phyloP scores from a whole-genome alignment of 2,329 filamentous ascomycete genomes.

The Aspergillus flavus region DNA sequence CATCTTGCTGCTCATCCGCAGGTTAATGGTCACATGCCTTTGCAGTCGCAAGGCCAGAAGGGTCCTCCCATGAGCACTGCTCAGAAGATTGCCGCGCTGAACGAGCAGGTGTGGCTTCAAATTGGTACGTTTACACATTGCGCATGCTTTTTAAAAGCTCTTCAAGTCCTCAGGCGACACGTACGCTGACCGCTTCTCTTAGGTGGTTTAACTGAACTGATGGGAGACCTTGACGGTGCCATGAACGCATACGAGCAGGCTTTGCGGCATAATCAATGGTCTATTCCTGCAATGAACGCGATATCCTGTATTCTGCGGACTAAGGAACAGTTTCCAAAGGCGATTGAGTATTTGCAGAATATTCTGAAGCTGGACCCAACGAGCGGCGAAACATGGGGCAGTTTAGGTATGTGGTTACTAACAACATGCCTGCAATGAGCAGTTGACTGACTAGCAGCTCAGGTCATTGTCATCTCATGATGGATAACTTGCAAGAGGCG shows the following conservation, averaged over 20 bases:
- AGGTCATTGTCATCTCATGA: slow-evolving; percentile 99
- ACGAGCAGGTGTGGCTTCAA: slow-evolving; percentile 88
- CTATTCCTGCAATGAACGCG: slow-evolving; percentile 87
- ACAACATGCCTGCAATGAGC: not conserved
- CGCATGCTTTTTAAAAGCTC: not conserved
- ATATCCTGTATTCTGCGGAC: slow-evolving; percentile 90
- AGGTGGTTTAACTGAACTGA: slow-evolving; percentile 85
- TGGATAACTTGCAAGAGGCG: slow-evolving; percentile 95
- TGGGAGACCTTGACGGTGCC: slow-evolving; percentile 86
- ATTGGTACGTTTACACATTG: slow-evolving; percentile 66
- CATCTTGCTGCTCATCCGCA: slow-evolving; percentile 37
- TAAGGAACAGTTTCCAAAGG: slow-evolving; percentile 90
- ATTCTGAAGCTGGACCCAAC: slow-evolving; percentile 86
- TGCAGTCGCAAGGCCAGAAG: slow-evolving; percentile 54
- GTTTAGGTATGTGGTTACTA: slow-evolving; percentile 66
- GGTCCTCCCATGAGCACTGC: slow-evolving; percentile 65
- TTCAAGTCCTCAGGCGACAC: not conserved
- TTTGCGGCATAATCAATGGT: slow-evolving; percentile 82
- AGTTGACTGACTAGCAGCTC: slow-evolving; percentile 19
- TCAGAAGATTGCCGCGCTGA: slow-evolving; percentile 75
- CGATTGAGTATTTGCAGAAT: slow-evolving; percentile 87
- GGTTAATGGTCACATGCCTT: slow-evolving; percentile 59
- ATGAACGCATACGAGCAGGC: slow-evolving; percentile 90
- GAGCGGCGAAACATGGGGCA: slow-evolving; percentile 96
- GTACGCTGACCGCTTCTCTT: slow-evolving; percentile 20